Percentiles rank a stretch among this genome's conserved stretches.
These are phyloP conservation scores for Nidula microcarpa DNA, from an alignment of 768 basidiomycete species.

Conservation along the genomic window DNA sequence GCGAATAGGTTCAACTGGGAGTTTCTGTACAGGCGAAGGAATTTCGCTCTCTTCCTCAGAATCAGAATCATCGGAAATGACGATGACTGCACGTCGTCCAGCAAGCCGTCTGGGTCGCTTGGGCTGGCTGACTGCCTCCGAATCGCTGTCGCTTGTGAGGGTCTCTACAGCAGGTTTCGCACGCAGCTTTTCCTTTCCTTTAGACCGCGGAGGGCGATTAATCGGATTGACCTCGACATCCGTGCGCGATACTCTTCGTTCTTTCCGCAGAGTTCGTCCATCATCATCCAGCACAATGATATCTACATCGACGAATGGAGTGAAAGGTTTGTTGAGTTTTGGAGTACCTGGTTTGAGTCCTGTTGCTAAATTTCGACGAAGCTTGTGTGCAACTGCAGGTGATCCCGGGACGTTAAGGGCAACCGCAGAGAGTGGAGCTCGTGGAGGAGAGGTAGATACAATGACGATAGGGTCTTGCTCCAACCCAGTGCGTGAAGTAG, in stretches of 20 bases:
- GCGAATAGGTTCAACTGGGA: slow-evolving; percentile 3
- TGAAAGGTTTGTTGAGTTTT: slow-evolving; percentile 29
- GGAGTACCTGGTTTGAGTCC: slow-evolving; percentile 17
- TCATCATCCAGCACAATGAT: slow-evolving; percentile 63
- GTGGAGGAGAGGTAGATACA: slow-evolving; percentile 17
- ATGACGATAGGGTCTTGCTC: slow-evolving; percentile 5
- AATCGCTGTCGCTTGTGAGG: slow-evolving; percentile 13
- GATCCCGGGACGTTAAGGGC: slow-evolving; percentile 29
- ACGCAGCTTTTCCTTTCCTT: slow-evolving; percentile 4
- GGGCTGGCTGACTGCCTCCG: slow-evolving; percentile 14
- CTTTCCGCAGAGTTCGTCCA: slow-evolving; percentile 56
- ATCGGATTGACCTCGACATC: slow-evolving; percentile 33
- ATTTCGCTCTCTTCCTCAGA: slow-evolving; percentile 16
- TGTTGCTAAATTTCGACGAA: slow-evolving; percentile 7
- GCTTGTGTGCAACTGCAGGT: slow-evolving; percentile 25
- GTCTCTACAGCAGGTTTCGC: neutral
- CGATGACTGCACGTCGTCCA: slow-evolving; percentile 22
- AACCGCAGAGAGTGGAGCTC: slow-evolving; percentile 27
- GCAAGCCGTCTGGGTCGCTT: slow-evolving; percentile 20
- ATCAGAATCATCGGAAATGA: slow-evolving; percentile 50
- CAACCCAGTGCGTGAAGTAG: neutral
- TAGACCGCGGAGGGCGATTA: neutral
- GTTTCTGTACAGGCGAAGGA: slow-evolving; percentile 11
- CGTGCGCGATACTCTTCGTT: slow-evolving; percentile 53
- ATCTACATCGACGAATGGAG: slow-evolving; percentile 58